Evolutionary conservation across 1,139 yeast species (phyloP), one percentile per base, ranked within the genome.

Genomic region (Diutina scorzettiae): DNA sequence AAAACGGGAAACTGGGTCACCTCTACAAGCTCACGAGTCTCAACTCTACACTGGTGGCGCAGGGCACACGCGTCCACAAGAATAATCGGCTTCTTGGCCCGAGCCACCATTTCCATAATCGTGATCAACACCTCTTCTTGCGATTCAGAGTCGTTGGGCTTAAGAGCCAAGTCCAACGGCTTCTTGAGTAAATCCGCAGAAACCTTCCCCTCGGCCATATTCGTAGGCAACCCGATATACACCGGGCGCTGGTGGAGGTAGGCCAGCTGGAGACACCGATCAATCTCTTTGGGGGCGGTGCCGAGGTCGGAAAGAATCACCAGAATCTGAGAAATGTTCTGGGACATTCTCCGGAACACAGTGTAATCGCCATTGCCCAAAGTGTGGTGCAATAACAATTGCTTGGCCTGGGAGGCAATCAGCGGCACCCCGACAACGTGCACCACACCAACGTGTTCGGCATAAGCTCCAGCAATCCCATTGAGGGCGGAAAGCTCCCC

Each of bases 41-140:
- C 86, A 29, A 60, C 63, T 54, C 70, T 71, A 53, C 79, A 81
- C 50, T 70, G 70, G 61, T 84, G 94, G 65, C 95, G 75, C 43
- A 81, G 66, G 47, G 89, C 86, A 70, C 95, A 84, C 34, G 95
- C 94, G 64, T 85, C 95, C 41, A 84, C 87, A 53, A 85, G 67
- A 51, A 85, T 74, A 48, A 82, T 62, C 49, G 95, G 95, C 62
- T 76, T 75, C 56, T 71, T 58, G 41, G 93, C 78, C 41, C 62
- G 63, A 48, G 58, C 54, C 50, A 85, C 68, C 63, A 81, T 58
- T 27, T 62, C 59, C 46, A 76, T 53, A 43, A 81, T 71, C 44
- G 69, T 60, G 34, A 75, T 78, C 46, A 83, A 64, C 42, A 81
- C 87, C 60, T 84, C 95, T 29, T 63, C 66, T 62, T 84, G 89